Conservation (phyloP, 768 basidiomycete species). For the Lyophyllum decastes region DNA sequence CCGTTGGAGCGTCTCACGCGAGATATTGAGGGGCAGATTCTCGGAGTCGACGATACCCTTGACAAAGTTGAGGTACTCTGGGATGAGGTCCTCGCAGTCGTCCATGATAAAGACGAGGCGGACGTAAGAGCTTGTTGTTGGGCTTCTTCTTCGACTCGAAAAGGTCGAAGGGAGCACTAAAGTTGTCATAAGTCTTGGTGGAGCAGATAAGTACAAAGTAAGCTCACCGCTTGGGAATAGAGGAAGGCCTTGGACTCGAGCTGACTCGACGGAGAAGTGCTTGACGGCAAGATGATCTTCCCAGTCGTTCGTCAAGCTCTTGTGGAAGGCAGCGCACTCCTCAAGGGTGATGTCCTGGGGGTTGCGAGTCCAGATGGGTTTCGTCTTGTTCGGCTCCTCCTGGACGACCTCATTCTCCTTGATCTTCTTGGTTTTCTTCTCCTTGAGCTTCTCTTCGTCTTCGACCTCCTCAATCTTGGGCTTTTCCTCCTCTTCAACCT, state of each 20-base stretch:
- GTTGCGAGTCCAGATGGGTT: slow-evolving; percentile 99
- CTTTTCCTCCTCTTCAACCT: slow-evolving; percentile 80
- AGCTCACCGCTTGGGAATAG: slow-evolving; percentile 88
- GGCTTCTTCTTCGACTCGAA: slow-evolving; percentile 99
- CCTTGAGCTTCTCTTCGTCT: slow-evolving; percentile 82
- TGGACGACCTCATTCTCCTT: slow-evolving; percentile 86
- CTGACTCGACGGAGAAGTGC: slow-evolving; percentile 99
- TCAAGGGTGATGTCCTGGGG: slow-evolving; percentile 90
- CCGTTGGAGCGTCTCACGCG: slow-evolving; percentile 98
- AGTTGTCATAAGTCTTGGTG: slow-evolving; percentile 8
- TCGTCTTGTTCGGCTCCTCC: slow-evolving; percentile 99
- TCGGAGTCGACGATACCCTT: slow-evolving; percentile 99
- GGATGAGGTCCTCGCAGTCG: slow-evolving; percentile 98
- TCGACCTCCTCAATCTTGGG: slow-evolving; percentile 83
- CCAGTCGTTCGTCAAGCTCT: slow-evolving; percentile 99
- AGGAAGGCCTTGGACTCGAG: slow-evolving; percentile 99
- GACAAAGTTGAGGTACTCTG: slow-evolving; percentile 99
- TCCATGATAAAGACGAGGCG: slow-evolving; percentile 99
- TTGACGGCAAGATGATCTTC: slow-evolving; percentile 99
- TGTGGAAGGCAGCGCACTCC: slow-evolving; percentile 97
- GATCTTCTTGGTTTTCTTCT: slow-evolving; percentile 93
- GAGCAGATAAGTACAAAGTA: not conserved
- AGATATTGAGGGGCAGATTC: slow-evolving; percentile 99
- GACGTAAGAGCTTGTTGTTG: slow-evolving; percentile 99
- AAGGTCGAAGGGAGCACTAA: slow-evolving; percentile 93